Base-by-base conservation (phyloP, 202 grass and related monocot species). In the Digitaria exilis region DNA sequence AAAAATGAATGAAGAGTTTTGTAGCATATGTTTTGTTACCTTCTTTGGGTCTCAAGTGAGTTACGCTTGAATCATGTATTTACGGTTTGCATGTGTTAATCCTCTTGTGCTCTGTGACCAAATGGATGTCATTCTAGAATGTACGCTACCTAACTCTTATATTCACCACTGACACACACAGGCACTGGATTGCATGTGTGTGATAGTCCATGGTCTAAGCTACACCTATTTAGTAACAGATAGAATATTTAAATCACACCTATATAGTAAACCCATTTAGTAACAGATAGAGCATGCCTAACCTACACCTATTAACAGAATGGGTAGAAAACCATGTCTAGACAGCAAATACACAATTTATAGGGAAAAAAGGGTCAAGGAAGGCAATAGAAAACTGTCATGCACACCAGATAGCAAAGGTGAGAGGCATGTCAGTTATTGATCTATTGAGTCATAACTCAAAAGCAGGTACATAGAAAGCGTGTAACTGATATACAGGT, bases 11-110 rank as follows among this genome's bases (percentile, higher is more conserved):
- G 34, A 8, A 30, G 4, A 77, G 28, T 77, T 45, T 60, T 26
- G 4, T 77, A 77, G 25, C 56, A 77, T 46, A 45, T 77, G 41
- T 31, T 26, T 29, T n/a, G 25, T 28, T 71, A 49, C 6, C 25
- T 71, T 48, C n/a, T 46, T 71, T 39, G 4, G 57, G 15, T 28
- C 52, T 49, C 26, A 3, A 35, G 26, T 68, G 52, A 29, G 65
- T 57, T 76, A 45, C 39, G 34, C 35, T 69, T 84, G 34, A 59
- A 61, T 16, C n/a, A 43, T 69, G 77, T 58, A 63, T 24, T 57
- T 50, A 61, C 7, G 21, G n/a, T 68, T 43, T n/a, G n/a, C n/a
- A n/a, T n/a, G n/a, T n/a, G n/a, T n/a, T 73, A 14, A 70, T 70
- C 41, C 24, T 70, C 30, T 55, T 13, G 46, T 46, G 42, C 42